These are phyloP conservation scores for Cyclotella atomus DNA, from an alignment of 108 stramenopile genomes.

Conservation along the genomic window DNA sequence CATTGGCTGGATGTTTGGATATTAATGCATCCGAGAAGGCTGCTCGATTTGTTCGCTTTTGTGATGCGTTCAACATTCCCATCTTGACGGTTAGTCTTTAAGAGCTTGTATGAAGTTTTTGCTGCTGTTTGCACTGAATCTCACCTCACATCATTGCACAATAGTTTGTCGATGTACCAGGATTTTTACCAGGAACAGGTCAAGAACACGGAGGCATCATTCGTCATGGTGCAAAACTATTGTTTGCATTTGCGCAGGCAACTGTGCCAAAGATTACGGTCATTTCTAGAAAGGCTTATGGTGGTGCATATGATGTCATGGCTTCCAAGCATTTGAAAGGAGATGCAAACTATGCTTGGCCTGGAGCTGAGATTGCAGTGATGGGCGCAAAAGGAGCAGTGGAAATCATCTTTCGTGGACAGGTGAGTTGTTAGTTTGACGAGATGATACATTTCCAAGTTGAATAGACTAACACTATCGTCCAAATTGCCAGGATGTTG, in stretches of 20 bases:
- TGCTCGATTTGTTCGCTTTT: slow-evolving; percentile 97
- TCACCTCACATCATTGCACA: neutral
- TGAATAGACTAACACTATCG: neutral
- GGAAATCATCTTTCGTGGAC: slow-evolving; percentile 98
- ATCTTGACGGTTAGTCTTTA: slow-evolving; percentile 71
- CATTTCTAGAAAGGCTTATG: slow-evolving; percentile 99
- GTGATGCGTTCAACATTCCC: slow-evolving; percentile 99
- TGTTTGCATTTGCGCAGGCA: slow-evolving; percentile 99
- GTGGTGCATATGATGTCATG: slow-evolving; percentile 99
- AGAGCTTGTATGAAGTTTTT: neutral
- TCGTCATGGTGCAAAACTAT: slow-evolving; percentile 96
- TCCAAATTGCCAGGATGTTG: slow-evolving; percentile 71
- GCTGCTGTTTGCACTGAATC: neutral
- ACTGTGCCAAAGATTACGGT: slow-evolving; percentile 98
- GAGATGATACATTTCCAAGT: neutral
- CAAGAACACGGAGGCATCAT: slow-evolving; percentile 96
- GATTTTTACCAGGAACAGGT: slow-evolving; percentile 96
- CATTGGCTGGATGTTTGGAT: slow-evolving; percentile 98
- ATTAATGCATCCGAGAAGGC: slow-evolving; percentile 96
- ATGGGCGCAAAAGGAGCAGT: slow-evolving; percentile 99
- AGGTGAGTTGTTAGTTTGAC: too few relatives aligned
- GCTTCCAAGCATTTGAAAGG: slow-evolving; percentile 96
- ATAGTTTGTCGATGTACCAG: slow-evolving; percentile 98
- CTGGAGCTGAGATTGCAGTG: slow-evolving; percentile 95
- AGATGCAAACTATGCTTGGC: slow-evolving; percentile 99